Conservation (phyloP, 2,329 filamentous ascomycete species). For the Fusarium pilosicola region DNA sequence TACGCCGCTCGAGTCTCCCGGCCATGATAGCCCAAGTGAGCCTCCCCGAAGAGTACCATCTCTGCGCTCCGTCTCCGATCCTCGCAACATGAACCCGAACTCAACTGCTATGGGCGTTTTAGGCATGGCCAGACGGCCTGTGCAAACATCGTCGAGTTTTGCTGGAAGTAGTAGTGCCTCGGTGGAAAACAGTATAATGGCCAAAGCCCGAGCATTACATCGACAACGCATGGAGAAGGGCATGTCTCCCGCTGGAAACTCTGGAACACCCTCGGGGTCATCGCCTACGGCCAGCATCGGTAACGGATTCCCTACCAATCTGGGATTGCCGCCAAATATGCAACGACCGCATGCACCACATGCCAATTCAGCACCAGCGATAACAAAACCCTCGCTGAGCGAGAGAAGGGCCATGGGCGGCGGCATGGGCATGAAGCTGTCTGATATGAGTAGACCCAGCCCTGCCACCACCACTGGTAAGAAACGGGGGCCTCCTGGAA, state of each 20-base stretch:
- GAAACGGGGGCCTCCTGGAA: conserved; percentile 52
- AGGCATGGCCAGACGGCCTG: conserved; percentile 69
- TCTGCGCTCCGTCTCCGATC: conserved; percentile 68
- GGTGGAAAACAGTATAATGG: conserved; percentile 56
- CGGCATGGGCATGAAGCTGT: conserved; percentile 63
- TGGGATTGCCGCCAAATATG: conserved; percentile 55
- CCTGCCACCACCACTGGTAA: conserved; percentile 38
- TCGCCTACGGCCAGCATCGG: conserved; percentile 50
- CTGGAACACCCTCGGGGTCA: conserved; percentile 46
- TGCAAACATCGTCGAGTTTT: conserved; percentile 52
- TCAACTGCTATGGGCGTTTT: conserved; percentile 86
- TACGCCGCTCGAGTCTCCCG: conserved; percentile 57
- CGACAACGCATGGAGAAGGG: conserved; percentile 58
- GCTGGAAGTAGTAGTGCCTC: conserved; percentile 44
- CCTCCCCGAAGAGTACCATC: conserved; percentile 65
- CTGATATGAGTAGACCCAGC: conserved; percentile 56
- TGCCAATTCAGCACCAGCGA: conserved; percentile 62
- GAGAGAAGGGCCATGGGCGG: conserved; percentile 65
- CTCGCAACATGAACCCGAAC: conserved; percentile 76
- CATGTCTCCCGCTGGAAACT: conserved; percentile 48
- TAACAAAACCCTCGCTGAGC: conserved; percentile 69
- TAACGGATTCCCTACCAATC: conserved; percentile 56
- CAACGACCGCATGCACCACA: conserved; percentile 60
- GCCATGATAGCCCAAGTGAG: conserved; percentile 49
- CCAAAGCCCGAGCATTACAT: conserved; percentile 59